Percentiles rank a stretch among this genome's conserved stretches.
Evolutionary conservation across 768 basidiomycete genomes (phyloP).

Genomic region (Boletus reticuloceps): DNA sequence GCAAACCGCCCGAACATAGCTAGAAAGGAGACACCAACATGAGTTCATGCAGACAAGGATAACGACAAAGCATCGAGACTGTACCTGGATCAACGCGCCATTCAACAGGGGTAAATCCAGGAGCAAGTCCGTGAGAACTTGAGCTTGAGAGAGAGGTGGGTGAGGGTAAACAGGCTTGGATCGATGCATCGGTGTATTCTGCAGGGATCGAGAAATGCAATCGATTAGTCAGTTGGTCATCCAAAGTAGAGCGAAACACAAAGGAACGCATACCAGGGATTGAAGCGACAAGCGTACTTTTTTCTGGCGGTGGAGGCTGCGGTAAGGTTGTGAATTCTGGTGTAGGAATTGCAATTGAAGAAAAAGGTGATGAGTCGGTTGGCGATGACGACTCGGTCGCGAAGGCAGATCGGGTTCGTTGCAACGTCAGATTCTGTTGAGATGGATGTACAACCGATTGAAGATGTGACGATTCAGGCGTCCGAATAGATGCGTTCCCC

Average conservation of each 20-base stretch:
- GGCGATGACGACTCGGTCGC: not conserved
- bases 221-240: not conserved
- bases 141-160: not conserved
- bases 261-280: not conserved
- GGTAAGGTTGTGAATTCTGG: not conserved
- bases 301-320: not conserved
- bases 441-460: not conserved
- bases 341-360: not conserved
- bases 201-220: not conserved
- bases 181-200: constrained; percentile 14
- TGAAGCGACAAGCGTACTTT: not conserved
- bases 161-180: constrained; percentile 8
- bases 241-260: not conserved
- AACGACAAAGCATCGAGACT: too few species aligned
- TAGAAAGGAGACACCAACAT: not conserved
- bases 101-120: constrained; percentile 3
- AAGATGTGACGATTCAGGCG: not conserved
- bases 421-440: not conserved
- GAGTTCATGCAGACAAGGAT: not conserved
- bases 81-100: constrained; percentile 12
- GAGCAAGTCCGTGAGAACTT: not conserved
- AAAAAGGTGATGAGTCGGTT: not conserved
- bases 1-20: not conserved
- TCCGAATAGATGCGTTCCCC: not conserved
- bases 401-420: not conserved